These are phyloP conservation scores for Pleoardoris graminearum DNA, from an alignment of 2,329 filamentous ascomycete genomes.

Conservation along the genomic window DNA sequence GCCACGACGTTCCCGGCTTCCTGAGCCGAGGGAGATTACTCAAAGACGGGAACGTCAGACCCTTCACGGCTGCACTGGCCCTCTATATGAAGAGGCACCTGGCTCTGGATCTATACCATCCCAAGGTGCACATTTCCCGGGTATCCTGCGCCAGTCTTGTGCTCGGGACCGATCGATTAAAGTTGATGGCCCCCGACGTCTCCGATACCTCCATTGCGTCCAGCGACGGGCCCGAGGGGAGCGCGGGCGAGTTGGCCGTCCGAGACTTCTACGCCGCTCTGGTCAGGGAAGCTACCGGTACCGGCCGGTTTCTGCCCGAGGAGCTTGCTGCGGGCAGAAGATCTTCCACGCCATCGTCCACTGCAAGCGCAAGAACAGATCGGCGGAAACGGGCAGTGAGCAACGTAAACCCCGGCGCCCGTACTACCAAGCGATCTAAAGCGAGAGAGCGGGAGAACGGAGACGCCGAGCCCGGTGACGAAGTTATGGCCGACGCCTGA, in stretches of 20 bases:
- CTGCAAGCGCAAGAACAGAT: conserved; percentile 19
- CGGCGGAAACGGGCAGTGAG: conserved; percentile 36
- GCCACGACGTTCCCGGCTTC: conserved; percentile 46
- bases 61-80: conserved; percentile 48
- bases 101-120: conserved; percentile 46
- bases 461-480: conserved; percentile 11
- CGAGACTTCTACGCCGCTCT: conserved; percentile 37
- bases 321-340: conserved; percentile 13
- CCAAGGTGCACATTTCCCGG: conserved; percentile 46
- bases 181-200: conserved; percentile 38
- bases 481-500: conserved; percentile 17
- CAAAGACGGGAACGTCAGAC: conserved; percentile 17
- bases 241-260: conserved; percentile 37
- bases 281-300: conserved; percentile 38
- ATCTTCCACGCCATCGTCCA: conserved; percentile 31
- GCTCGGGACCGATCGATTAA: conserved; percentile 46
- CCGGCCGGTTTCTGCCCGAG: conserved; percentile 35
- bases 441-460: conserved; percentile 27
- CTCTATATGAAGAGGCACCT: conserved; percentile 47
- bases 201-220: conserved; percentile 28
- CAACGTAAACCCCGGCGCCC: conserved; percentile 21
- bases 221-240: conserved; percentile 28
- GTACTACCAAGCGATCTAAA: conserved; percentile 31
- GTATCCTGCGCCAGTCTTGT: conserved; percentile 50
- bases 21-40: conserved; percentile 32